Evolutionary conservation across 179 eudicot genomes (phyloP).

Genomic region (Silene coronaria): DNA sequence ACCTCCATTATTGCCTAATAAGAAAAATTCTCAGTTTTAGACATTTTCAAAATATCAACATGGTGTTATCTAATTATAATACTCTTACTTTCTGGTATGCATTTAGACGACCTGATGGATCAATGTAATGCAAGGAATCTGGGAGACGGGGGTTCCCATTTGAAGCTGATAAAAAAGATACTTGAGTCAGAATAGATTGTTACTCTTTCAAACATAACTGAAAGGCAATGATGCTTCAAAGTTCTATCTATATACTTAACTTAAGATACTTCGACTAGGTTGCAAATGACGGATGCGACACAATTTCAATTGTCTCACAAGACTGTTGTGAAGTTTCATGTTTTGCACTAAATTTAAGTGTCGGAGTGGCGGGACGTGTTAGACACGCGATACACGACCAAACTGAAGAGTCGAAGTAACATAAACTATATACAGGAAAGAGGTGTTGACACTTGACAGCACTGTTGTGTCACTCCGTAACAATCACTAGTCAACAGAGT

Average conservation of each 20-base stretch:
- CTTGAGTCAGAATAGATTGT: conserved; percentile 22
- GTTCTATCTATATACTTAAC: conserved; percentile 9
- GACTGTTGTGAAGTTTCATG: neutral
- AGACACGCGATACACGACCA: neutral
- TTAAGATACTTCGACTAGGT: neutral
- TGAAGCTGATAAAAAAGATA: conserved; percentile 67
- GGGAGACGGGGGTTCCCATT: conserved; percentile 99
- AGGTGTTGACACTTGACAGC: conserved; percentile 9
- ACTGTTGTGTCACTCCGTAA: neutral
- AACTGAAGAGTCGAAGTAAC: too few relatives aligned
- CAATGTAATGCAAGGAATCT: conserved; percentile 95
- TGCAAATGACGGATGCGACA: neutral
- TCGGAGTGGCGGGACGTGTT: neutral
- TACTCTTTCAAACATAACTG: conserved; percentile 12
- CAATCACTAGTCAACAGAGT: neutral
- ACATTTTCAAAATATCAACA: conserved; percentile 5
- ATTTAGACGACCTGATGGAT: conserved; percentile 97
- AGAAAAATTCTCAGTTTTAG: conserved; percentile 15
- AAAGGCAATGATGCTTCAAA: conserved; percentile 8
- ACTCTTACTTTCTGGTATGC: conserved; percentile 90
- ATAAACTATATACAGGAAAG: conserved; percentile 1
- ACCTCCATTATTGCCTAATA: conserved; percentile 79
- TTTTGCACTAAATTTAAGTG: neutral
- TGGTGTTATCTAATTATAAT: conserved; percentile 2
- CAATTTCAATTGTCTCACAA: neutral